A percentile compares a stretch with the other conserved stretches of the same genome.
phyloP scores from a whole-genome alignment of 176 grass and related monocot genomes.

The Chrysopogon serrulatus region DNA sequence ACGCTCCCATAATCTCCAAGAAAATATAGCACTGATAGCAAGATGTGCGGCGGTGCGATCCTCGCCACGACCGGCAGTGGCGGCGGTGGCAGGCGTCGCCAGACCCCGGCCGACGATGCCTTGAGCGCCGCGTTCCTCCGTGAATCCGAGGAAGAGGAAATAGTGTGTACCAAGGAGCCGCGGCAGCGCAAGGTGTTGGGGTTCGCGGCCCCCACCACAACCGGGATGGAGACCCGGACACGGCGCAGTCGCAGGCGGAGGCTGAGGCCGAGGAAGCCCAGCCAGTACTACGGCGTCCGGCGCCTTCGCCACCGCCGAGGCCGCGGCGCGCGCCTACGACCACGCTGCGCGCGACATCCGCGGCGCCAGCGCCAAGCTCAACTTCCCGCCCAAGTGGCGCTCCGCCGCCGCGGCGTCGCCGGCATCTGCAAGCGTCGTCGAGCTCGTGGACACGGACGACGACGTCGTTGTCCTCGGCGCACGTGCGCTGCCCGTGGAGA shows the following conservation, averaged over 20 bases:
- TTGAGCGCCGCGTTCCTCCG: too few relatives aligned
- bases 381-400: conserved; percentile 45
- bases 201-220: neutral
- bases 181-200: neutral
- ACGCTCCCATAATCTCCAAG: too few relatives aligned
- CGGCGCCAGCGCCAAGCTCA: conserved; percentile 50
- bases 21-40: too few relatives aligned
- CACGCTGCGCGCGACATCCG: too few relatives aligned
- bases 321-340: conserved; percentile 61
- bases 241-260: neutral
- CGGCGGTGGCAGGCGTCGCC: too few relatives aligned
- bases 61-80: too few relatives aligned
- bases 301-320: conserved; percentile 60
- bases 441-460: neutral
- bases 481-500: neutral
- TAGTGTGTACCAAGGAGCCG: too few relatives aligned
- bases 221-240: too few relatives aligned
- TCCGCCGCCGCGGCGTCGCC: neutral
- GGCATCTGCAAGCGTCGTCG: too few relatives aligned
- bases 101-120: too few relatives aligned
- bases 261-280: too few relatives aligned
- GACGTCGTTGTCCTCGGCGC: neutral
- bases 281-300: conserved; percentile 41
- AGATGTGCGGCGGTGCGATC: conserved; percentile 68
- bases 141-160: conserved; percentile 26